Base-by-base conservation (phyloP, 768 basidiomycete species). In the Lanmaoa rubissima region DNA sequence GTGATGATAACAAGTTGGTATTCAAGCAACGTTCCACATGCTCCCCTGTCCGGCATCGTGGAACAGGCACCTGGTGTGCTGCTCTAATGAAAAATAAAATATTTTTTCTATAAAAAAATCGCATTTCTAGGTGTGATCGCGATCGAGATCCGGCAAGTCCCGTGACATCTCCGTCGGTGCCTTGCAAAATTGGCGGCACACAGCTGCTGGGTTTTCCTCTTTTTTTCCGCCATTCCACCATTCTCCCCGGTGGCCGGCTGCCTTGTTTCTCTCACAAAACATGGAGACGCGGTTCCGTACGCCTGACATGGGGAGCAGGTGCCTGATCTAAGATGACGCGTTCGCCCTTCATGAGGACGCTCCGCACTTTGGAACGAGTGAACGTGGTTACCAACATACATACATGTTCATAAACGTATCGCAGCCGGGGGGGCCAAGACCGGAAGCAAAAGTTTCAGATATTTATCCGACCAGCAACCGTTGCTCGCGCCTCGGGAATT, bases 101-200 rank as follows among this genome's bases (percentile, higher is more conserved):
- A 40, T 55, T 40, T 21, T 46, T 56, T 45, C 17, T 6, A 24
- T n/a, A 24, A 19, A n/a, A n/a, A 31, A 28, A 35, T 32, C 14
- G n/a, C 42, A 32, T 59, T 49, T 21, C 40, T 28, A 55, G 43
- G 39, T 39, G 36, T 48, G 44, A 59, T 67, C 65, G 41, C 40
- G 60, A 68, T 69, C 60, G 49, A 54, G 26, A 44, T 19, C 57
- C 67, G 66, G 67, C 62, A 67, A 63, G 28, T 53, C 16, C 67
- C 67, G 67, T 46, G 4, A 36, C 45, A n/a, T 31, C 53, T 53
- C 58, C 63, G 60, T 62, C 60, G 62, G 65, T 66, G 62, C 65
- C 65, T 67, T 41, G 54, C 28, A 54, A 40, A 50, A 58, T 58
- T 14, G 46, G 44, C 16, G 51, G 52, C 12, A 21, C 26, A n/a